Base-by-base conservation (phyloP, 495 filamentous ascomycete genomes). In the Penicillium robsamsonii region DNA sequence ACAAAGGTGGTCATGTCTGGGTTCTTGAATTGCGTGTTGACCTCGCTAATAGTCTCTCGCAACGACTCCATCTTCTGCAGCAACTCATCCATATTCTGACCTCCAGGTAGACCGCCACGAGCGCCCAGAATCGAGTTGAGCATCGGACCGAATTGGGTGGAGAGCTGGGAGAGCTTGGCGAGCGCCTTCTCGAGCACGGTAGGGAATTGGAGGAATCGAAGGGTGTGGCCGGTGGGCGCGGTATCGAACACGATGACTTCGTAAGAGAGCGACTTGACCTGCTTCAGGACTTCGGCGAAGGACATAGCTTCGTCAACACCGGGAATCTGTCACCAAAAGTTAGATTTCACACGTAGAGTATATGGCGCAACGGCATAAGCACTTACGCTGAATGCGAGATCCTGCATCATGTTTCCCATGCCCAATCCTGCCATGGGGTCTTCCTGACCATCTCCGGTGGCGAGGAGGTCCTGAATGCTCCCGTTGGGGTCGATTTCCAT, bases 401-500 rank as follows among this genome's bases (percentile, higher is more conserved):
- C 87, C 65, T 88, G 85, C 84, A 88, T 87, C 85, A 87, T 88
- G 54, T 81, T 81, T 8, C 84, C 85, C 72, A 87, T 84, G 4
- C 83, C 88, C 62, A 84, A 64, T 49, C 78, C 82, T 43, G 70
- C 81, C 81, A 87, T 81, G 11, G 84, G 83, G 56, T 88, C 84
- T 54, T 88, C 81, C 41, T 84, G 87, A 12, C 92, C 92, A 8
- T 86, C 90, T 50, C 90, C 89, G 13, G 84, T 85, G 6, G 90
- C 87, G 53, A 99, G 75, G 15, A 99, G 75, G 71, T 99, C 94
- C 74, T 97, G 92, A 57, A 99, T 96, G 63, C 91, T 96, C 27
- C 94, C 95, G 71, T 96, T 97, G 44, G 94, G 94, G 72, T 99
- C 94, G 63, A 99, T 97, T 79, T 99, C 94, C 94, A 99, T 99